phyloP scores from a whole-genome alignment of 176 grass and related monocot species.

The Calamus simplicifolius region DNA sequence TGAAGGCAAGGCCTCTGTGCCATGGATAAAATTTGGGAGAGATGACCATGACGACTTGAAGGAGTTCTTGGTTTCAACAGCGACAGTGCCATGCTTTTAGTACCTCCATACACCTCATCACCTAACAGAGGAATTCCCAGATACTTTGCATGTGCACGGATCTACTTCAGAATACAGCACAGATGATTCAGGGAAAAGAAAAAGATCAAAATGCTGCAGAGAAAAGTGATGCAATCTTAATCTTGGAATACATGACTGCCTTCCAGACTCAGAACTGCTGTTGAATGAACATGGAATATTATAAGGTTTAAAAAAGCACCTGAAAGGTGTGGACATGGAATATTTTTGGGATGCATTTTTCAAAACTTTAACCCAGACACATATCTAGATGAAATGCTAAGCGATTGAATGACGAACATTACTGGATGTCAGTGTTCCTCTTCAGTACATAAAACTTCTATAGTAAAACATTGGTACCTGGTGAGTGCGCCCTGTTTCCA shows the following conservation, averaged over 20 bases:
- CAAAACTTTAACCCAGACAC: no score
- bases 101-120: constrained; percentile 88
- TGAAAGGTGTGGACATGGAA: no score
- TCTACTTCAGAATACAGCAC: constrained; percentile 27
- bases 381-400: no score
- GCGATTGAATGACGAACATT: no score
- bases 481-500: constrained; percentile 89
- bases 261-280: not conserved
- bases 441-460: not conserved
- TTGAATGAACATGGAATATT: not conserved
- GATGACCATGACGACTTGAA: constrained; percentile 31
- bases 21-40: constrained; percentile 48
- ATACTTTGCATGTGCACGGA: constrained; percentile 79
- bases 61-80: constrained; percentile 52
- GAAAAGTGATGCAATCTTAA: not conserved
- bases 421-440: not conserved
- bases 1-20: constrained; percentile 85
- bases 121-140: constrained; percentile 73
- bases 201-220: not conserved
- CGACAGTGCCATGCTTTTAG: constrained; percentile 62
- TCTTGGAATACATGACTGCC: no score
- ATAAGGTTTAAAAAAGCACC: no score
- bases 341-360: no score
- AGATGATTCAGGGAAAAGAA: not conserved
- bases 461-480: constrained; percentile 37